Percentiles rank a stretch among this genome's conserved stretches.
Conservation (phyloP, 768 basidiomycete genomes). For the Amanita muscaria region DNA sequence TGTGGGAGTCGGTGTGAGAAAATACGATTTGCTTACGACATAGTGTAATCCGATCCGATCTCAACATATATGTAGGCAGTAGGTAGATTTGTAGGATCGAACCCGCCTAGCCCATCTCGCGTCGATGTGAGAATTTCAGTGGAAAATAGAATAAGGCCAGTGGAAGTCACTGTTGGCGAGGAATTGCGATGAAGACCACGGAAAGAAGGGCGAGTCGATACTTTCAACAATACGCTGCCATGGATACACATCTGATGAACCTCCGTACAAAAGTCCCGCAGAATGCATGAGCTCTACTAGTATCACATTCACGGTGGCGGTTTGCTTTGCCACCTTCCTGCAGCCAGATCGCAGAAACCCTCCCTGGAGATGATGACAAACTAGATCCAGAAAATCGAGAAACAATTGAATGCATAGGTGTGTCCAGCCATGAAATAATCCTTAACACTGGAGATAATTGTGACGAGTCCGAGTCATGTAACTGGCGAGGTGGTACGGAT, state of each 20-base stretch:
- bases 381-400: slow-evolving; percentile 40
- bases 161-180: too few species aligned
- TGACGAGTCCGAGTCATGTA: slow-evolving; percentile 21
- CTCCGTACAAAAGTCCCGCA: slow-evolving; percentile 3
- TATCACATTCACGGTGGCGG: background rate
- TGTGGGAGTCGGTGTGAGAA: too few species aligned
- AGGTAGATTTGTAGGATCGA: too few species aligned
- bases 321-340: background rate
- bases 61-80: too few species aligned
- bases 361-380: slow-evolving; percentile 46
- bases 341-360: background rate
- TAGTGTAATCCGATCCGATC: too few species aligned
- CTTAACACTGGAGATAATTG: slow-evolving; percentile 28
- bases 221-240: too few species aligned
- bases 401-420: slow-evolving; percentile 82
- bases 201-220: too few species aligned
- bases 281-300: slow-evolving; percentile 4
- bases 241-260: background rate
- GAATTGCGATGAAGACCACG: too few species aligned
- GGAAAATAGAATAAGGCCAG: too few species aligned
- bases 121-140: too few species aligned
- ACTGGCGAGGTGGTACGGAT: slow-evolving; percentile 61
- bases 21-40: too few species aligned
- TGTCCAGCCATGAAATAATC: slow-evolving; percentile 68
- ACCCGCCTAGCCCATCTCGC: too few species aligned